Conservation (phyloP, 139 green algal genomes). For the Medakamo hakoo region DNA sequence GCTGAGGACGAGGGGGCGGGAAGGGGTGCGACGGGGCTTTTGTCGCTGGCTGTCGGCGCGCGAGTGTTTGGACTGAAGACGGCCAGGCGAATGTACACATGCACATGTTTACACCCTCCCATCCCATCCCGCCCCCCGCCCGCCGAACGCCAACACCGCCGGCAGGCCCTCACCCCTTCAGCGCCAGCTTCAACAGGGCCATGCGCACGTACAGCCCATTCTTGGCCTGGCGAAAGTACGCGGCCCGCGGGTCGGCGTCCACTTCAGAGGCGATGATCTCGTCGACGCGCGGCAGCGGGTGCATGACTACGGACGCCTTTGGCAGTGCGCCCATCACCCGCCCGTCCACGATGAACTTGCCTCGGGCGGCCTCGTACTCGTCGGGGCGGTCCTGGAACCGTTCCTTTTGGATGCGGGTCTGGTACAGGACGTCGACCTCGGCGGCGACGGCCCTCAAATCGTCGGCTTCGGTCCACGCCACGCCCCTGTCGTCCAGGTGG, state of each 20-base stretch:
- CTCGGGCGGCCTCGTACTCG: slow-evolving; percentile 57
- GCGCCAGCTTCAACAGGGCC: slow-evolving; percentile 81
- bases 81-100: too few species aligned
- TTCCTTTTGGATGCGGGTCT: slow-evolving; percentile 98
- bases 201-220: slow-evolving; percentile 98
- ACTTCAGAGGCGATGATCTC: slow-evolving; percentile 90
- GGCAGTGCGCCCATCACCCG: slow-evolving; percentile 63
- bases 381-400: slow-evolving; percentile 62
- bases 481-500: slow-evolving; percentile 38
- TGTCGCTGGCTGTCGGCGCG: too few species aligned
- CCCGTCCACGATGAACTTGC: slow-evolving; percentile 89
- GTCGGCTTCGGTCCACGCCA: slow-evolving; percentile 48
- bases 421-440: slow-evolving; percentile 90
- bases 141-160: too few species aligned
- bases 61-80: too few species aligned
- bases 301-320: slow-evolving; percentile 78
- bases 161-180: too few species aligned
- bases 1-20: too few species aligned
- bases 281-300: slow-evolving; percentile 92
- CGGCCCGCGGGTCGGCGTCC: slow-evolving; percentile 79
- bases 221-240: slow-evolving; percentile 94
- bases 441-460: slow-evolving; percentile 28
- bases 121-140: too few species aligned
- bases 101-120: too few species aligned
- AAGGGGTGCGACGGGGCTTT: too few species aligned